Evolutionary conservation across 1,139 yeast species (phyloP).

Genomic region (Blastobotrys niveus): DNA sequence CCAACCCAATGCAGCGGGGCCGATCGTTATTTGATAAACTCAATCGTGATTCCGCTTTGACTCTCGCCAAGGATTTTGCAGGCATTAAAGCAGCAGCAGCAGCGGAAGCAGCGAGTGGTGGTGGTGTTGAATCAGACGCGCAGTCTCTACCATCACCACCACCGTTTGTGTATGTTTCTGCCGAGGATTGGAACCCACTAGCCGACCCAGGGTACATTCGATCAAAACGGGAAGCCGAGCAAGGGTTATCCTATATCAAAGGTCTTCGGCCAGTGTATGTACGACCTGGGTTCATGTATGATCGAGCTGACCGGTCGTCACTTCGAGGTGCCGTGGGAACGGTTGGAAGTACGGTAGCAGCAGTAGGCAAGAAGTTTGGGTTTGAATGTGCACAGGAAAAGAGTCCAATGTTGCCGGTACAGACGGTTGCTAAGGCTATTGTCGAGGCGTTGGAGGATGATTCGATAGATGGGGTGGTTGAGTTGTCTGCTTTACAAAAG

Average conservation of each 20-base stretch:
- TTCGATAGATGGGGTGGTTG: constrained; percentile 51
- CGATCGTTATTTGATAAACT: constrained; percentile 52
- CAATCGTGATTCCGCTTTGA: constrained; percentile 65
- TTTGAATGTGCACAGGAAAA: constrained; percentile 38
- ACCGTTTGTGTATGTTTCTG: constrained; percentile 80
- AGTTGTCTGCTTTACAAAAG: constrained; percentile 41
- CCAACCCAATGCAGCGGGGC: constrained; percentile 24
- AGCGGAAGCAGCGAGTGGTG: constrained; percentile 33
- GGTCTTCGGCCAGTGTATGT: constrained; percentile 54
- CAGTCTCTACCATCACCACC: too few species aligned
- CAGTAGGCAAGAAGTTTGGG: constrained; percentile 25
- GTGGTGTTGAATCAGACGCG: constrained; percentile 7
- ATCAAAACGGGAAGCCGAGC: constrained; percentile 75
- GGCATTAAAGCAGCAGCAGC: too few species aligned
- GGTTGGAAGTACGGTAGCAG: constrained; percentile 11
- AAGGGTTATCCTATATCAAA: constrained; percentile 38
- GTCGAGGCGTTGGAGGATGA: constrained; percentile 50
- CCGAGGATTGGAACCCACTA: constrained; percentile 60
- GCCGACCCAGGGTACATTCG: constrained; percentile 64
- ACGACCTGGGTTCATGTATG: constrained; percentile 82
- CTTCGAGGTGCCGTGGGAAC: constrained; percentile 16
- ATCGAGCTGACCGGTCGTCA: constrained; percentile 35
- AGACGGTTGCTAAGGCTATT: constrained; percentile 57
- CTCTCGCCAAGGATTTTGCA: constrained; percentile 52
- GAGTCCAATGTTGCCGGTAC: constrained; percentile 64